Conservation (phyloP, 768 basidiomycete genomes). For the Austroboletus eburneus region DNA sequence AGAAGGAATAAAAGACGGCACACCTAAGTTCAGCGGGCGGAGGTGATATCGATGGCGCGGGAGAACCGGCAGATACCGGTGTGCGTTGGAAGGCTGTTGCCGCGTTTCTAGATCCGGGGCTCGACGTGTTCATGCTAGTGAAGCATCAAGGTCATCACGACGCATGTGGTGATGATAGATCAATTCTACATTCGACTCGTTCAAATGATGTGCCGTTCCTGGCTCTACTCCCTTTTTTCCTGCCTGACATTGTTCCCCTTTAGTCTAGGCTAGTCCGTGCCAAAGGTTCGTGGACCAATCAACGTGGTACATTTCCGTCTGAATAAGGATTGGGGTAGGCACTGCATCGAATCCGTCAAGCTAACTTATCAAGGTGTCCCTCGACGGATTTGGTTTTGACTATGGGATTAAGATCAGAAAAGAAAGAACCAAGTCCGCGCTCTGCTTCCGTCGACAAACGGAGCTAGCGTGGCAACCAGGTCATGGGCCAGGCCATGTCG, state of each 20-base stretch:
- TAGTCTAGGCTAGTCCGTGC: constrained; percentile 7
- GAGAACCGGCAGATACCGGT: constrained; percentile 21
- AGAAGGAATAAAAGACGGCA: constrained; percentile 11
- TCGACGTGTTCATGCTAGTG: not conserved
- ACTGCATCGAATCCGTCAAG: constrained; percentile 3
- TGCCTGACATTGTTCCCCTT: constrained; percentile 4
- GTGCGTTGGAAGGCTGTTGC: not conserved
- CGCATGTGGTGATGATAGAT: not conserved
- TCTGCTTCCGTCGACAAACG: constrained; percentile 12
- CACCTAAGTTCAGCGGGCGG: constrained; percentile 2
- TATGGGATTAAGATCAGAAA: constrained; percentile 15
- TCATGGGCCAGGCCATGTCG: constrained; percentile 12
- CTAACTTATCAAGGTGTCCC: constrained; percentile 2
- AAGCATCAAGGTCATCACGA: not conserved
- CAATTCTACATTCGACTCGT: not conserved
- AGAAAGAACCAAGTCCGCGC: not conserved
- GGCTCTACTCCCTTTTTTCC: not conserved
- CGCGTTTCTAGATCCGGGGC: constrained; percentile 2
- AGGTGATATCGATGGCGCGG: constrained; percentile 11
- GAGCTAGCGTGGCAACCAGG: constrained; percentile 24
- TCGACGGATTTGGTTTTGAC: constrained; percentile 26
- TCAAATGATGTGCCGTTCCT: not conserved
- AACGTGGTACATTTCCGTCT: constrained; percentile 1
- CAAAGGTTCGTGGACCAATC: constrained; percentile 16
- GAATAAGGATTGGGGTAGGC: constrained; percentile 1